Evolutionary conservation across 2,329 filamentous ascomycete genomes (phyloP), one percentile per base, ranked within the genome.

Genomic region (Clonostachys rhizophaga): DNA sequence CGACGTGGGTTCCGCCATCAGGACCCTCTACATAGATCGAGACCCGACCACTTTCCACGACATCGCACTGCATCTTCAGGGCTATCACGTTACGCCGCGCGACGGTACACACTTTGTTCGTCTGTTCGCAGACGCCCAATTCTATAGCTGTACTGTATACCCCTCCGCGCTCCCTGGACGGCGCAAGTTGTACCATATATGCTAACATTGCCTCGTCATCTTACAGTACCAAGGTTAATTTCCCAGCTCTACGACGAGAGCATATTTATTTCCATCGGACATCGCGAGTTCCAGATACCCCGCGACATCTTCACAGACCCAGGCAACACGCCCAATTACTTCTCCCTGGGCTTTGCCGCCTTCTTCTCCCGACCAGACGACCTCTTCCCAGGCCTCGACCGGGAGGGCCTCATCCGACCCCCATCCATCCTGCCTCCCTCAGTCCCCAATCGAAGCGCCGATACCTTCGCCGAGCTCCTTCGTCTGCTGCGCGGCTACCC

Each of bases 301-400:
- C 87, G 91, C 52, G 89, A 95, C 56, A 76, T 95, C 51, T 95
- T 97, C 66, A 86, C 81, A 33, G 79, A 81, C 35, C 89, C 91
- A 1, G 92, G 91, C 24, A 91, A 97, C 68, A 85, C 83, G n/a
- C 91, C 91, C 12, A 97, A 97, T 65, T 97, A 91, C 75, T 97
- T 97, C 73, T 87, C 90, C 1, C 79, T 96, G 5, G 91, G 91
- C 49, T 96, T 95, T 60, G 86, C 84, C 36, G 81, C 89, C 56
- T 95, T 95, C 75, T 95, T 96, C 70, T 85, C 84, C 14, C 83
- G 82, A 3, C 88, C 88, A 0, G 76, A 81, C 13, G 86, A 95
- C 57, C 79, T 91, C 6, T 96, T 96, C 56, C 92, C 92, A 0
- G 92, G 91, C 2, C 78, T 96, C 1, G 83, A 91, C 49, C 83